phyloP scores from a whole-genome alignment of 768 basidiomycete species.

The Austroboletus festivus region DNA sequence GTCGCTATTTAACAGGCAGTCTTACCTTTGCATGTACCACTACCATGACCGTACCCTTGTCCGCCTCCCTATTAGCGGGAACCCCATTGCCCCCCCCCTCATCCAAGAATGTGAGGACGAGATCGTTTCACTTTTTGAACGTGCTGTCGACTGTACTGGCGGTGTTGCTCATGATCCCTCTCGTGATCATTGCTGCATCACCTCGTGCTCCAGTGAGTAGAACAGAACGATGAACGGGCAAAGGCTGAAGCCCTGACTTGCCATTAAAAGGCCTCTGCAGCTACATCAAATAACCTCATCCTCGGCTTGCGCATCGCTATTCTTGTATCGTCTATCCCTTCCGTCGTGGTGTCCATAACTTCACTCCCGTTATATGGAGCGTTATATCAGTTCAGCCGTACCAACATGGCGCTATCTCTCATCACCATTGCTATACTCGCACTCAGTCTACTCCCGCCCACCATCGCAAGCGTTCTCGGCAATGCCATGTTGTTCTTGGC shows the following conservation, averaged over 20 bases:
- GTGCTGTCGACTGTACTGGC: slow-evolving; percentile 47
- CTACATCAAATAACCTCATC: slow-evolving; percentile 6
- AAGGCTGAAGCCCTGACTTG: slow-evolving; percentile 14
- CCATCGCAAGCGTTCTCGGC: slow-evolving; percentile 39
- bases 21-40: slow-evolving; percentile 65
- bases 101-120: slow-evolving; percentile 44
- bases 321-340: slow-evolving; percentile 58
- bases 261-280: slow-evolving; percentile 5
- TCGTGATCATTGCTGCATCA: slow-evolving; percentile 51
- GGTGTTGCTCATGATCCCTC: slow-evolving; percentile 51
- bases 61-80: slow-evolving; percentile 52
- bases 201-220: slow-evolving; percentile 39
- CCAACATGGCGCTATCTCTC: slow-evolving; percentile 47
- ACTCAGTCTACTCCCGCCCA: slow-evolving; percentile 45
- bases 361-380: slow-evolving; percentile 46
- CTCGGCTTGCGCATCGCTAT: slow-evolving; percentile 46
- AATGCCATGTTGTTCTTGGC: slow-evolving; percentile 49
- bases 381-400: slow-evolving; percentile 35
- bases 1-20: slow-evolving; percentile 38
- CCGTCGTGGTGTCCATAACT: slow-evolving; percentile 54
- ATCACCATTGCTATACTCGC: slow-evolving; percentile 40
- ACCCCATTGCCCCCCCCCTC: slow-evolving; percentile 4
- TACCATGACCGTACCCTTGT: slow-evolving; percentile 61
- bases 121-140: slow-evolving; percentile 60
- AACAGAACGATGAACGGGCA: slow-evolving; percentile 22